Evolutionary conservation across 257 asterid species (phyloP).

Genomic region (Fraxinus americana): DNA sequence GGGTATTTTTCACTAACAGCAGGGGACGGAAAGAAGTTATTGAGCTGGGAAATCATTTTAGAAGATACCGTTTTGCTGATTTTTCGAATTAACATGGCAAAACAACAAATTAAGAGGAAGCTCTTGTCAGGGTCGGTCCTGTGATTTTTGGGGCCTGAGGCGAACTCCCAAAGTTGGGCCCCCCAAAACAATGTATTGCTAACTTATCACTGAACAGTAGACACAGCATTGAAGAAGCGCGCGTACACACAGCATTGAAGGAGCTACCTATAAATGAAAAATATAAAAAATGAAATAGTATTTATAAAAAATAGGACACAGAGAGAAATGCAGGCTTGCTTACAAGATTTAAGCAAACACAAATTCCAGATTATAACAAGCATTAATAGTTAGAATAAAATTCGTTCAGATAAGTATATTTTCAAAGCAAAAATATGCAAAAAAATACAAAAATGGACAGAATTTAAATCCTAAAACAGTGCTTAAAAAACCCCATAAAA

Average conservation of each 20-base stretch:
- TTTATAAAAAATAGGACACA: too few relatives aligned
- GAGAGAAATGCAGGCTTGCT: too few relatives aligned
- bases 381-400: neutral
- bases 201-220: too few relatives aligned
- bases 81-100: constrained; percentile 40
- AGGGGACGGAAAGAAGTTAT: constrained; percentile 23
- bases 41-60: constrained; percentile 41
- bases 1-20: constrained; percentile 16
- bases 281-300: too few relatives aligned
- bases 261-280: too few relatives aligned
- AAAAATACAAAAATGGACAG: neutral
- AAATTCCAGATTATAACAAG: neutral
- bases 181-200: too few relatives aligned
- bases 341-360: neutral
- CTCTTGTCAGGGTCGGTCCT: neutral
- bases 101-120: neutral
- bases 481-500: neutral
- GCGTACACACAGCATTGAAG: too few relatives aligned
- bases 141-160: too few relatives aligned
- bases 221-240: too few relatives aligned
- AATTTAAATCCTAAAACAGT: neutral
- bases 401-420: neutral
- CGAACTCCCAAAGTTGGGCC: too few relatives aligned
- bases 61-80: constrained; percentile 24
- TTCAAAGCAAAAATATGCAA: neutral